Conservation (phyloP, 2,329 filamentous ascomycete species). For the Xylaria sp. region DNA sequence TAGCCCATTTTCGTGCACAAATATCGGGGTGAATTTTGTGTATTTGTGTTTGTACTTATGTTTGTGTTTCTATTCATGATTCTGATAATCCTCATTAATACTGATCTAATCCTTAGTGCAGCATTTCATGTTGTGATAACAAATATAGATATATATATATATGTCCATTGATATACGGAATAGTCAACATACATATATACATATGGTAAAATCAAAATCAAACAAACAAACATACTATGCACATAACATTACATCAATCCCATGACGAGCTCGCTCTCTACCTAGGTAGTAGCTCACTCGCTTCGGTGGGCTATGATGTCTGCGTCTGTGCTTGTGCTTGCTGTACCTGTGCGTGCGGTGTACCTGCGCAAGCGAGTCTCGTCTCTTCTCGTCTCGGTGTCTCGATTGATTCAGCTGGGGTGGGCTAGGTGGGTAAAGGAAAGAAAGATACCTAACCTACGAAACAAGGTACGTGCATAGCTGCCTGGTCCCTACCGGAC, state of each 20-base stretch:
- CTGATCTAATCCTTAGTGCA: background rate
- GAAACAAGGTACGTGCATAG: slow-evolving; percentile 8
- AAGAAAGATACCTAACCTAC: background rate
- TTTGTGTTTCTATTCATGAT: no score
- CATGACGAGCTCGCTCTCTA: background rate
- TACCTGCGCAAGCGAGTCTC: slow-evolving; percentile 30
- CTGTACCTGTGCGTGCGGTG: slow-evolving; percentile 24
- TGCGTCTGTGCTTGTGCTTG: background rate
- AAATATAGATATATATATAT: background rate
- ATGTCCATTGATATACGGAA: background rate
- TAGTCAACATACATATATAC: background rate
- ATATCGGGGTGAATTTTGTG: background rate
- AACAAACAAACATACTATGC: background rate
- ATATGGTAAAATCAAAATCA: background rate
- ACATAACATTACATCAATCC: background rate
- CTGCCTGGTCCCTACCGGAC: background rate
- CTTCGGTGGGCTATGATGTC: background rate
- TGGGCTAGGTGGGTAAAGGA: slow-evolving; percentile 14
- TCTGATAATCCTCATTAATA: background rate
- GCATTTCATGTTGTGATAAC: background rate
- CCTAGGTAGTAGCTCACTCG: background rate
- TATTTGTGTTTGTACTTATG: background rate
- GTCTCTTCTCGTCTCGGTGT: slow-evolving; percentile 7
- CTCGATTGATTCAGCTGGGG: slow-evolving; percentile 17
- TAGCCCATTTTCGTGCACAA: no score